Evolutionary conservation across 2,329 filamentous ascomycete genomes (phyloP), one percentile per base, ranked within the genome.

Genomic region (Colletotrichum sp.): DNA sequence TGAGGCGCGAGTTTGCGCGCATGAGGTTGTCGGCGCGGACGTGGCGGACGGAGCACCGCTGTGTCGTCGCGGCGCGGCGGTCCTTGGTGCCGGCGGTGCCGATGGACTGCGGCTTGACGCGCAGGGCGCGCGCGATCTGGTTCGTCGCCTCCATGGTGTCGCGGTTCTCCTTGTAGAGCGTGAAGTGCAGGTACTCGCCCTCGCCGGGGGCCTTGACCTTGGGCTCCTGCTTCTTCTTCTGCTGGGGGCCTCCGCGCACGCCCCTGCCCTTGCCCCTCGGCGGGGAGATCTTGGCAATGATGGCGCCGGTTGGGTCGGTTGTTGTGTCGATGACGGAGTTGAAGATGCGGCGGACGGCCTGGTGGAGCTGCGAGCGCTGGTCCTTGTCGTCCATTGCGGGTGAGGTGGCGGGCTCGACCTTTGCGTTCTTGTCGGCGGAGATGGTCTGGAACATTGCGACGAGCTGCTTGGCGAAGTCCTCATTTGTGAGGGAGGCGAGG

Each of bases 151-250:
- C 96, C 94, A 98, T 98, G 2, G 96, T 98, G 82, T 98, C 96
- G 82, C 96, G 96, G 86, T 98, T 98, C 86, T 98, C 96, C 86
- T 98, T 98, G 90, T 96, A 98, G 67, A 98, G 88, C 1, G 95
- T 96, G 83, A 98, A 98, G 83, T 98, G 96, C 16, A 98, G 87
- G 83, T 95, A 97, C 65, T 96, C 93, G 21, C 94, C 95, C 89
- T 83, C 76, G 74, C 80, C 79, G 78, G 77, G 67, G 64, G 71
- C 75, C n/a, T 63, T 64, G 32, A 72, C 65, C 65, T 75, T 77
- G 74, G 65, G 64, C 80, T 79, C 16, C 77, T 77, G 48, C 78
- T 77, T 63, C 58, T 63, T 36, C 30, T 63, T 30, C 30, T 63
- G 58, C 58, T 63, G 58, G 34, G 81, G 79, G 32, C 79, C 82